These are phyloP conservation scores for Picea abies DNA, from an alignment of 83 land plant species.

Conservation along the genomic window DNA sequence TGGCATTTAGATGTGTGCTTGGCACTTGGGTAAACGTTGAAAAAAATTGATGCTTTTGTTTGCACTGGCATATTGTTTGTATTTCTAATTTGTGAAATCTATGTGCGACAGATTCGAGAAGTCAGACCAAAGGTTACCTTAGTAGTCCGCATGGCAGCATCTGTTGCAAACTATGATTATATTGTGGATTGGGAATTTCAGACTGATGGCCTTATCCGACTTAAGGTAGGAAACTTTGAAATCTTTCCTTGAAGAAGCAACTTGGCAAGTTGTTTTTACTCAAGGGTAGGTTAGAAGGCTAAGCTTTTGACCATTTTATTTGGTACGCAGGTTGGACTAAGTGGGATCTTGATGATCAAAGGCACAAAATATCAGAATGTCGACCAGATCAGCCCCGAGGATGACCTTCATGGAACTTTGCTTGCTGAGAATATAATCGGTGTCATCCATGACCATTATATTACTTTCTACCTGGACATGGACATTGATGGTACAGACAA, in stretches of 20 bases:
- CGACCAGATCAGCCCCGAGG: slow-evolving; percentile 27
- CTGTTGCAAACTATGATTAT: slow-evolving; percentile 84
- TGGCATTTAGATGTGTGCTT: too few species aligned
- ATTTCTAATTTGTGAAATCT: too few species aligned
- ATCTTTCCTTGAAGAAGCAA: background rate
- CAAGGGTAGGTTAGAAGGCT: too few species aligned
- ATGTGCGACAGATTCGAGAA: slow-evolving; percentile 48
- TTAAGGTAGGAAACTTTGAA: slow-evolving; percentile 45
- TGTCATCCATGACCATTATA: slow-evolving; percentile 83
- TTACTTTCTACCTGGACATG: slow-evolving; percentile 78
- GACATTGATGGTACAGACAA: slow-evolving; percentile 85
- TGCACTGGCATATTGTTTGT: too few species aligned
- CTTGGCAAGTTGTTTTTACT: too few species aligned
- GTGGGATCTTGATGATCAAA: slow-evolving; percentile 76
- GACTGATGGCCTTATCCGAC: slow-evolving; percentile 70
- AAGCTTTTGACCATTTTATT: background rate
- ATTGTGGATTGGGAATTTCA: slow-evolving; percentile 93
- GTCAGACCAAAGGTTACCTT: slow-evolving; percentile 80
- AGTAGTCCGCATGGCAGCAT: slow-evolving; percentile 77
- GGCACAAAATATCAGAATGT: slow-evolving; percentile 47
- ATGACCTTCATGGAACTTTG: slow-evolving; percentile 59
- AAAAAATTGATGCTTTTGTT: too few species aligned
- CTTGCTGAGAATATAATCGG: slow-evolving; percentile 76
- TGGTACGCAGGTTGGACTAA: slow-evolving; percentile 58
- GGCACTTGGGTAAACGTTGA: too few species aligned